A percentile compares a stretch with the other conserved stretches of the same genome.
These are phyloP conservation scores for Cenchrus fungigraminus DNA, from an alignment of 176 grass and related monocot genomes.

Conservation along the genomic window DNA sequence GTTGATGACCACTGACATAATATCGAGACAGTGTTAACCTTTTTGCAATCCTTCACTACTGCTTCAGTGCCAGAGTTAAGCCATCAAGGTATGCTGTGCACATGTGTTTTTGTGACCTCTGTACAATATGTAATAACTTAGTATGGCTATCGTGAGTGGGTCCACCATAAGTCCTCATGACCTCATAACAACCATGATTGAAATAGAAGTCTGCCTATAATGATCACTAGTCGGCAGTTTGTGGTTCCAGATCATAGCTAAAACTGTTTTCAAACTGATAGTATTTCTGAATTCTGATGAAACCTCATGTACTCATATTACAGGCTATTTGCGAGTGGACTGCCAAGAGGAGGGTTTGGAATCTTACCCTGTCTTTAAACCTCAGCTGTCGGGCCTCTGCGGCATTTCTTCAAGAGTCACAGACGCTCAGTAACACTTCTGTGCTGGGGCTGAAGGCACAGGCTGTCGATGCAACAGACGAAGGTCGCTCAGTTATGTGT, in stretches of 20 bases:
- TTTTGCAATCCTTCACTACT: constrained; percentile 1
- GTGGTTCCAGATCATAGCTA: neutral
- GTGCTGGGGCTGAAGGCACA: constrained; percentile 39
- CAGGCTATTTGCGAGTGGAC: constrained; percentile 18
- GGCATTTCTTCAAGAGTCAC: constrained; percentile 40
- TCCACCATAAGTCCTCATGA: neutral
- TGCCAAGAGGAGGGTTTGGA: constrained; percentile 39
- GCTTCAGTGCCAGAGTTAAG: constrained; percentile 8
- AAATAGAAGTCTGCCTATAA: constrained; percentile 1
- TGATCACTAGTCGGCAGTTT: constrained; percentile 3
- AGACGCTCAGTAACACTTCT: constrained; percentile 37
- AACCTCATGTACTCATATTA: constrained; percentile 15
- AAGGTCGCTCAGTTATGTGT: constrained; percentile 34
- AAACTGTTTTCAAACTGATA: constrained; percentile 8
- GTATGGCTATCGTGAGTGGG: neutral
- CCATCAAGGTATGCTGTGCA: constrained; percentile 40
- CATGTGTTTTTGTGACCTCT: neutral
- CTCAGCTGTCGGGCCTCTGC: constrained; percentile 37
- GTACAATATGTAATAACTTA: neutral
- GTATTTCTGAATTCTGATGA: constrained; percentile 30
- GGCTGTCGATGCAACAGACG: constrained; percentile 44
- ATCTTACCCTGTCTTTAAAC: constrained; percentile 43
- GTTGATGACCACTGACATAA: constrained; percentile 50
- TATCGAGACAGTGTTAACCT: neutral
- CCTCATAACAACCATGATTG: neutral